Evolutionary conservation across 371 early-diverging fungal genomes (phyloP).

Genomic region (Coemansia sp.): DNA sequence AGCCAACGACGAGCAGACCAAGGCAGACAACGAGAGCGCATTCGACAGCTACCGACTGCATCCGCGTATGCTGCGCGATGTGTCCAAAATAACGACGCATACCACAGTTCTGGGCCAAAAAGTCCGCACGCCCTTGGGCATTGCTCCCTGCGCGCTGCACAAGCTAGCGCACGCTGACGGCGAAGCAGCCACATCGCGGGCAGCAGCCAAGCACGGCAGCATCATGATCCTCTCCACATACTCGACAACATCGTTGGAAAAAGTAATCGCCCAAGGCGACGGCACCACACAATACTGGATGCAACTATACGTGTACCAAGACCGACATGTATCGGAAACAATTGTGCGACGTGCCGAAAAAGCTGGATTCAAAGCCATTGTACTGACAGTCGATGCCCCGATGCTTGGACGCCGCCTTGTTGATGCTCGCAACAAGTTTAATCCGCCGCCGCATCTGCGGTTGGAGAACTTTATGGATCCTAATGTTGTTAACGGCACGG

Average conservation of each 20-base stretch:
- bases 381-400: slow-evolving; percentile 93
- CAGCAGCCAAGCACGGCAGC: slow-evolving; percentile 54
- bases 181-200: slow-evolving; percentile 57
- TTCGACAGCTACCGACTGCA: slow-evolving; percentile 54
- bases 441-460: slow-evolving; percentile 56
- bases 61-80: slow-evolving; percentile 76
- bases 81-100: slow-evolving; percentile 61
- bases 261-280: slow-evolving; percentile 56
- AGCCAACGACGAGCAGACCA: slow-evolving; percentile 80
- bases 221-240: slow-evolving; percentile 61
- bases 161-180: slow-evolving; percentile 62
- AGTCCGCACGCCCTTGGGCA: slow-evolving; percentile 53
- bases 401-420: slow-evolving; percentile 84
- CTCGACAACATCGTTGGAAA: slow-evolving; percentile 60
- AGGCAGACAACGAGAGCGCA: slow-evolving; percentile 68
- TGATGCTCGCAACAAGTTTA: slow-evolving; percentile 84
- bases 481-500: slow-evolving; percentile 11
- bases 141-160: slow-evolving; percentile 59
- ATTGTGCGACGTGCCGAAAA: slow-evolving; percentile 79
- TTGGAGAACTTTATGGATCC: slow-evolving; percentile 57
- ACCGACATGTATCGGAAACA: slow-evolving; percentile 68
- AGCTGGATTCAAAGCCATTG: slow-evolving; percentile 79
- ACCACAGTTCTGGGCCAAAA: slow-evolving; percentile 64
- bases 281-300: slow-evolving; percentile 67
- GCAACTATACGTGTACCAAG: slow-evolving; percentile 89